A percentile compares a stretch with the other conserved stretches of the same genome.
Evolutionary conservation across 2,329 filamentous ascomycete genomes (phyloP).

Genomic region (Orbilia brochopaga): DNA sequence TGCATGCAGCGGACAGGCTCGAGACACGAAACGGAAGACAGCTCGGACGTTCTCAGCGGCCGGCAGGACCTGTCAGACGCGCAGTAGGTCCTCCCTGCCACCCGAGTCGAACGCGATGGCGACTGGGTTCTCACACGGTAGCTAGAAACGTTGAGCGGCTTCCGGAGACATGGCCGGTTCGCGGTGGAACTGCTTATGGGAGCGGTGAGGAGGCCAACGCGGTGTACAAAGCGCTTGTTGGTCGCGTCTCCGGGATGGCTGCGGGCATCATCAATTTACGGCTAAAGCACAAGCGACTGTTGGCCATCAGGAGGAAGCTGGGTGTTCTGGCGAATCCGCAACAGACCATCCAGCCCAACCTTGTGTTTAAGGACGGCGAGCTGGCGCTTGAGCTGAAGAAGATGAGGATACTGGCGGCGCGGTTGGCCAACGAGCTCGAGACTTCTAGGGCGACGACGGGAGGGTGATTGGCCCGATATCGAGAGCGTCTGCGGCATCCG

Average conservation of each 20-base stretch:
- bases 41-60: conserved; percentile 24
- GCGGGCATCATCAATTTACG: conserved; percentile 64
- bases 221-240: conserved; percentile 76
- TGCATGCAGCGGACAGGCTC: conserved; percentile 60
- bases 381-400: conserved; percentile 78
- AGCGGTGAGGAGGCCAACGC: conserved; percentile 80
- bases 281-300: conserved; percentile 63
- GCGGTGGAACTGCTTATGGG: conserved; percentile 70
- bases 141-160: conserved; percentile 53
- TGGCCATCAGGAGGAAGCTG: conserved; percentile 68
- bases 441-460: conserved; percentile 65
- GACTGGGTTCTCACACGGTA: background rate
- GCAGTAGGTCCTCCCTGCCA: conserved; percentile 5
- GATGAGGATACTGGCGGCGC: conserved; percentile 72
- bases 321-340: conserved; percentile 77
- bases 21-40: conserved; percentile 58
- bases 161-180: conserved; percentile 43
- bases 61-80: conserved; percentile 28
- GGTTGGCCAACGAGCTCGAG: conserved; percentile 65
- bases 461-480: too few relatives aligned
- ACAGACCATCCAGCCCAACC: conserved; percentile 73
- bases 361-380: conserved; percentile 85
- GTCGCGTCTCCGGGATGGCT: conserved; percentile 62
- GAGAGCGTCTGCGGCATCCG: background rate
- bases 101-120: background rate